Conservation (phyloP, 1,284 basidiomycete species). For the Puccinia novopanici region DNA sequence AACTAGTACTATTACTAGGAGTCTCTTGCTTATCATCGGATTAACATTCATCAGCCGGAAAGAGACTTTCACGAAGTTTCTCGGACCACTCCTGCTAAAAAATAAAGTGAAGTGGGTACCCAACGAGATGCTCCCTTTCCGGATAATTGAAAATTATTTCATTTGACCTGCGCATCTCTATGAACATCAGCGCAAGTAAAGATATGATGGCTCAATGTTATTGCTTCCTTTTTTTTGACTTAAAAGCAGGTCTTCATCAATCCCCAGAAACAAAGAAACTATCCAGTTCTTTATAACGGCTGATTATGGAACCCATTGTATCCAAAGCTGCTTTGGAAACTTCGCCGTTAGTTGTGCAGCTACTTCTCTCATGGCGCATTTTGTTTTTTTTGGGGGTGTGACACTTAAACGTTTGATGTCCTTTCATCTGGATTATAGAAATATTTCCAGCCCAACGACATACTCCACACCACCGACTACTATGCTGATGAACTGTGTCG, state of each 20-base stretch:
- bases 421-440: not conserved
- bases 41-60: constrained; percentile 17
- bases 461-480: not conserved
- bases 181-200: constrained; percentile 2
- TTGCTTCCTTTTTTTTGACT: constrained; percentile 10
- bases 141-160: constrained; percentile 13
- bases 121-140: constrained; percentile 6
- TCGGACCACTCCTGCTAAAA: not conserved
- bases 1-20: not conserved
- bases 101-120: constrained; percentile 4
- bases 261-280: not conserved
- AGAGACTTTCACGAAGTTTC: constrained; percentile 8
- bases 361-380: not conserved
- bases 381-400: constrained; percentile 12
- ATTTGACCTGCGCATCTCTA: constrained; percentile 18
- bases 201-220: constrained; percentile 5
- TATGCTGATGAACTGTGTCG: constrained; percentile 20
- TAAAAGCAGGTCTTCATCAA: constrained; percentile 1
- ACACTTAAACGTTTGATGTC: not conserved
- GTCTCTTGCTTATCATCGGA: constrained; percentile 17
- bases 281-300: not conserved
- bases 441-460: not conserved
- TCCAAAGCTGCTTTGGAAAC: constrained; percentile 10
- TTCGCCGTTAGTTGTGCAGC: constrained; percentile 20
- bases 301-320: constrained; percentile 6